Conservation (phyloP, 352 stramenopile genomes). For the Phytopythium vexans region DNA sequence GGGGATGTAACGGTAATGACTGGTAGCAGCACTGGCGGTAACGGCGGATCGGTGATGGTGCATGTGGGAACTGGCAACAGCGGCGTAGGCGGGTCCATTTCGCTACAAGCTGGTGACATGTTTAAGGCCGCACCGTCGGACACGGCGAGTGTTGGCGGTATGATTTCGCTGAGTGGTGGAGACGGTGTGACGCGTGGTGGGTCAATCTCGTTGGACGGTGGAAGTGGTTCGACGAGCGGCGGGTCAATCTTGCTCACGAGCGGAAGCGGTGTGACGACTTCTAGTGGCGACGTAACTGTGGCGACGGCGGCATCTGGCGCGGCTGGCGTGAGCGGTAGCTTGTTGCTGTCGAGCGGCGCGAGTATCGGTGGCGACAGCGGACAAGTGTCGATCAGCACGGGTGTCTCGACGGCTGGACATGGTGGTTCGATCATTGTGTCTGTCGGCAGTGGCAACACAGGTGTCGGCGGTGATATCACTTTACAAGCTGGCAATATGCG, state of each 20-base stretch:
- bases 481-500: conserved; percentile 8
- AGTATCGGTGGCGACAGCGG: conserved; percentile 21
- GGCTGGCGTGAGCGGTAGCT: conserved; percentile 4
- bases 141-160: too few species aligned
- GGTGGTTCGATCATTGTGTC: conserved; percentile 27
- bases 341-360: conserved; percentile 11
- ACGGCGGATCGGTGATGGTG: conserved; percentile 18
- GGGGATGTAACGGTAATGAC: conserved; percentile 11
- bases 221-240: conserved; percentile 1
- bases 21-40: conserved; percentile 14
- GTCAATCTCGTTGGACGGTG: too few species aligned
- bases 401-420: conserved; percentile 15
- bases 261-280: conserved; percentile 12
- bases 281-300: too few species aligned
- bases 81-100: conserved; percentile 11
- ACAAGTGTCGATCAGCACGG: conserved; percentile 16
- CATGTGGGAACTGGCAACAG: conserved; percentile 9
- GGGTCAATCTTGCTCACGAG: conserved; percentile 4
- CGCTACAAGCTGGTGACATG: conserved; percentile 8
- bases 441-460: conserved; percentile 17
- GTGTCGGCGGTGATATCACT: conserved; percentile 18
- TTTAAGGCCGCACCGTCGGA: conserved; percentile 7
- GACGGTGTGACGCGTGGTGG: too few species aligned
- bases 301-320: conserved; percentile 5
- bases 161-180: conserved; percentile 3